A percentile compares a stretch with the other conserved stretches of the same genome.
phyloP scores from a whole-genome alignment of 305 asterid genomes.

The Nicotiana rustica region DNA sequence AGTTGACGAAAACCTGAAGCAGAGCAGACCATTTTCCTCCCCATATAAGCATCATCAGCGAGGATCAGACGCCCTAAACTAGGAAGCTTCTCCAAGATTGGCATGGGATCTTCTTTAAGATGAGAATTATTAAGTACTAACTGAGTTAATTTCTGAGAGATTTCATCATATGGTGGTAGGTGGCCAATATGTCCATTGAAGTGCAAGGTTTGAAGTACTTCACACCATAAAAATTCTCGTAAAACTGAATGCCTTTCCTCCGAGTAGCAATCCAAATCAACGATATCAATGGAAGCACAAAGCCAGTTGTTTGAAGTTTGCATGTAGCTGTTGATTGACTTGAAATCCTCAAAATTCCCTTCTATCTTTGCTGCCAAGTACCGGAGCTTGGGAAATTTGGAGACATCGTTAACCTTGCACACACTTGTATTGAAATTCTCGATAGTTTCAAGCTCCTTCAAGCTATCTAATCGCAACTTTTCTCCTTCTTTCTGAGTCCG shows the following conservation, averaged over 20 bases:
- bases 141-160: not conserved
- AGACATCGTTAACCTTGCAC: not conserved
- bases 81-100: conserved; percentile 26
- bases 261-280: conserved; percentile 10
- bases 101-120: conserved; percentile 36
- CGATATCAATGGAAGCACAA: not conserved
- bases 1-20: too few relatives aligned
- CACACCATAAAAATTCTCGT: not conserved
- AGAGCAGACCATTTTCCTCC: not conserved
- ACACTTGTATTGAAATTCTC: conserved; percentile 16
- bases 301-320: not conserved
- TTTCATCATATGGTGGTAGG: conserved; percentile 7
- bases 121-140: conserved; percentile 20
- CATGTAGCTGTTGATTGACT: not conserved
- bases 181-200: conserved; percentile 27
- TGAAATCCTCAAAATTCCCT: conserved; percentile 24
- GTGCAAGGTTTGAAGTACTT: not conserved
- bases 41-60: not conserved
- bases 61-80: not conserved
- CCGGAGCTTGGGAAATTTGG: not conserved
- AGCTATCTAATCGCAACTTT: conserved; percentile 15
- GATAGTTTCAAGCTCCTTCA: conserved; percentile 28
- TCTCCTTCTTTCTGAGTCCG: not conserved
- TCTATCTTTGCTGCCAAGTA: conserved; percentile 5
- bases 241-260: conserved; percentile 11